These are phyloP conservation scores for Candida lessepsii DNA, from an alignment of 805 yeast species.

Conservation along the genomic window DNA sequence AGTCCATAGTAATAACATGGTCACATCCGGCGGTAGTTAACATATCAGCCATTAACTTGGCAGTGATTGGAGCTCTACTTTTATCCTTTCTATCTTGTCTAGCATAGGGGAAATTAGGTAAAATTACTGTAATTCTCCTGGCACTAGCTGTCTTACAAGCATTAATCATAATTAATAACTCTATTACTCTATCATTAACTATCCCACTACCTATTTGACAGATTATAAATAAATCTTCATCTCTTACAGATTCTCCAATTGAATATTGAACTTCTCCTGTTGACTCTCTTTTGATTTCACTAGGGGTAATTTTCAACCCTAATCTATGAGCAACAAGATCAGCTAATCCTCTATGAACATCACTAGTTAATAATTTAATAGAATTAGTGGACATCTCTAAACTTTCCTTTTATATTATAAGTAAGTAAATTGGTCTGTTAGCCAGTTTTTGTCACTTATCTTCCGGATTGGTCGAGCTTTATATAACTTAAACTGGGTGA, in stretches of 20 bases:
- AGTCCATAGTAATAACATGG: slow-evolving; percentile 94
- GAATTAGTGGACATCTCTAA: slow-evolving; percentile 61
- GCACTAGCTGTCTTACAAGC: slow-evolving; percentile 98
- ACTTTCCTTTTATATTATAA: neutral
- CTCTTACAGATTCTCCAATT: slow-evolving; percentile 77
- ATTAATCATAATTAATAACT: slow-evolving; percentile 81
- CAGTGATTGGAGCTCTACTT: slow-evolving; percentile 94
- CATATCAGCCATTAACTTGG: slow-evolving; percentile 88
- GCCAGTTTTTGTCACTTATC: neutral
- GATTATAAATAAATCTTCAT: slow-evolving; percentile 75
- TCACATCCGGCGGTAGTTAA: slow-evolving; percentile 92
- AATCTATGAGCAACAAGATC: slow-evolving; percentile 67
- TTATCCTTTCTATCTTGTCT: slow-evolving; percentile 97
- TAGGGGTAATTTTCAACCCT: slow-evolving; percentile 68
- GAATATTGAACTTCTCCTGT: slow-evolving; percentile 71
- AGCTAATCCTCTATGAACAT: slow-evolving; percentile 85
- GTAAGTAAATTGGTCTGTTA: neutral
- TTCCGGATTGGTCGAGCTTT: slow-evolving; percentile 1
- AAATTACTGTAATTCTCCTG: slow-evolving; percentile 86
- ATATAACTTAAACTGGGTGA: slow-evolving; percentile 3
- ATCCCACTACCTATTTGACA: slow-evolving; percentile 80
- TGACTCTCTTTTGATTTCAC: slow-evolving; percentile 76
- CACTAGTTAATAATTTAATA: slow-evolving; percentile 55
- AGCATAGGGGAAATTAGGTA: slow-evolving; percentile 96
- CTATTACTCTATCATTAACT: slow-evolving; percentile 84